Percentiles rank a stretch among this genome's conserved stretches.
Conservation (phyloP, 345 rosid species). For the Lepidium africanum region DNA sequence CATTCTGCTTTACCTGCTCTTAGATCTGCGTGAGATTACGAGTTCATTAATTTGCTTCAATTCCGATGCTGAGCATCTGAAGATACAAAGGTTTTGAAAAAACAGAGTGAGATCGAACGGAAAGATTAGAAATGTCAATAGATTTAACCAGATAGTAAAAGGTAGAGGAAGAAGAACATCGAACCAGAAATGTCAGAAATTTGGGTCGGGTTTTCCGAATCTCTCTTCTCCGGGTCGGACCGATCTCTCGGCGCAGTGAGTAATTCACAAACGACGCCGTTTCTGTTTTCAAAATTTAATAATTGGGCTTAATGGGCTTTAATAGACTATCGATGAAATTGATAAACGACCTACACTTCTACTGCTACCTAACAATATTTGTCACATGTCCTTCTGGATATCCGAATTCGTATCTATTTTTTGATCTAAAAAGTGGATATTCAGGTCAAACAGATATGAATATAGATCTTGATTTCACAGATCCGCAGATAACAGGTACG, state of each 20-base stretch:
- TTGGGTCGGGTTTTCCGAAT: conserved; percentile 14
- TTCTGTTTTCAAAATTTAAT: not conserved
- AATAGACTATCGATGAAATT: not conserved
- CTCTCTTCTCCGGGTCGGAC: conserved; percentile 11
- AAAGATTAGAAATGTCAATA: conserved; percentile 1
- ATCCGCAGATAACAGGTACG: no score
- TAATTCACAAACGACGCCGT: not conserved
- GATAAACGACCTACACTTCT: not conserved
- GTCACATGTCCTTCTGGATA: not conserved
- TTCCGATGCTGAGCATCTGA: not conserved
- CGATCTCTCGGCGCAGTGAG: not conserved
- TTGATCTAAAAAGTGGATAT: no score
- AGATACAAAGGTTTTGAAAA: not conserved
- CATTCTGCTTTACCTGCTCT: conserved; percentile 14
- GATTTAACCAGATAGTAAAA: conserved; percentile 1
- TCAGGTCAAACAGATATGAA: no score
- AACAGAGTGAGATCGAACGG: conserved; percentile 19
- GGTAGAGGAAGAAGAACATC: conserved; percentile 2
- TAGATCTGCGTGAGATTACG: conserved; percentile 15
- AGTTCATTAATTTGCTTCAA: conserved; percentile 11
- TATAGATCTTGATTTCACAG: no score
- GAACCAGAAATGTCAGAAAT: not conserved
- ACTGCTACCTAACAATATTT: not conserved
- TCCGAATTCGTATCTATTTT: no score
- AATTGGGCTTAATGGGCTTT: not conserved